Base-by-base conservation (phyloP, 2,329 filamentous ascomycete genomes). In the Claviceps sp. region DNA sequence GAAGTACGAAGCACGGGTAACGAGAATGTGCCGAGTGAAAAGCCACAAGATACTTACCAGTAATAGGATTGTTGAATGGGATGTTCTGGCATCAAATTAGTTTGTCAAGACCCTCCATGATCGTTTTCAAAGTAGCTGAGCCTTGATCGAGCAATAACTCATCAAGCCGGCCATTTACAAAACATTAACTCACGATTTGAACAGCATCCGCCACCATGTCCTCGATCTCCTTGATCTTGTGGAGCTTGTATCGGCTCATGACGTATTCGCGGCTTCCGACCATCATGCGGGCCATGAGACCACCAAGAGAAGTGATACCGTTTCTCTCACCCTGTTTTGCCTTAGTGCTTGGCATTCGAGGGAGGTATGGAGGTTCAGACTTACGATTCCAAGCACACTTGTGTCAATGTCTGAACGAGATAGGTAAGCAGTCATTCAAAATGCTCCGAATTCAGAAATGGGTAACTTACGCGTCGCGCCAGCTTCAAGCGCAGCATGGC, bases 211-310 rank as follows among this genome's bases (percentile, higher is more conserved):
- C 86, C 51, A 94, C 87, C 51, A 93, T 72, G 62, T 91, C 85
- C 72, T 94, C 88, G 56, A 90, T 78, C 52, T 41, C 86, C 82
- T 93, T 93, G 71, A 95, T 78, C 81, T 88, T 89, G 69, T 88
- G 78, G 53, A 94, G 80, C 72, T 87, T 87, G 75, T 94, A 94
- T 78, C 47, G 44, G 50, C 40, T 42, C 34, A 37, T 56, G 16
- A 59, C 56, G 43, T 59, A 57, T 4, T 57, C 57, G 11, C 37
- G 55, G 26, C 49, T 51, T 1, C 39, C 50, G 7, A 57, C 56
- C 13, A 59, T 56, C 57, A 58, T 93, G 19, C 54, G 47, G 14
- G 57, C 57, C 19, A 56, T 47, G 5, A 59, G 47, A 24, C 50
- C 57, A 11, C 56, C 57, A n/a, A 57, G 48, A 41, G 56, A 41